A percentile compares a stretch with the other conserved stretches of the same genome.
Conservation (phyloP, 192 early-diverging fungal genomes). For the Backusella westeae region DNA sequence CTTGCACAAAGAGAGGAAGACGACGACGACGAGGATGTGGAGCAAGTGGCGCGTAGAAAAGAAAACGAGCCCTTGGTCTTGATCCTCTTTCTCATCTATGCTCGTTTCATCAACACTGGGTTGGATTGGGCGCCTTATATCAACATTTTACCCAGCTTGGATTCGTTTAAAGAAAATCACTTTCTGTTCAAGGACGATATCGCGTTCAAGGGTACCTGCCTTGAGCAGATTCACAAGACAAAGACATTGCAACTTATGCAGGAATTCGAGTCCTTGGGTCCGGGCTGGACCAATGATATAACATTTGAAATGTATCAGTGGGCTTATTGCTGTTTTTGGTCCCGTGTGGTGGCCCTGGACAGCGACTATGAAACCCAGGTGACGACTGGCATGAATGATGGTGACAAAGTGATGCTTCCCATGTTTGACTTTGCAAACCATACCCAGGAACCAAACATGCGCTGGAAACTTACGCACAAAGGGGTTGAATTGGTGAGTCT, state of each 20-base stretch:
- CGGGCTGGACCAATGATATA: constrained; percentile 28
- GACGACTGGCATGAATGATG: neutral
- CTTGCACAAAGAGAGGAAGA: neutral
- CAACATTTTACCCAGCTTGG: constrained; percentile 51
- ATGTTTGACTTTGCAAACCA: constrained; percentile 77
- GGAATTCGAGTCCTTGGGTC: constrained; percentile 37
- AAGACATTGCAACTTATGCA: constrained; percentile 46
- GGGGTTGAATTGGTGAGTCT: constrained; percentile 34
- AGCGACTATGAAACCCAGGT: constrained; percentile 31
- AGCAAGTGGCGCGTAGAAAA: neutral
- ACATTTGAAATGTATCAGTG: constrained; percentile 55
- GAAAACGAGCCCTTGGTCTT: constrained; percentile 36
- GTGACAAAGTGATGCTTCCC: constrained; percentile 61
- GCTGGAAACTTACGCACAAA: constrained; percentile 52
- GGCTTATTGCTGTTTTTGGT: constrained; percentile 74
- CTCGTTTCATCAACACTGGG: constrained; percentile 10
- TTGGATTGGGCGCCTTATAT: constrained; percentile 53
- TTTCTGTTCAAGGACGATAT: constrained; percentile 38
- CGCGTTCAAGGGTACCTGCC: constrained; percentile 45
- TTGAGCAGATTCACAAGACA: constrained; percentile 47
- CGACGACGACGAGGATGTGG: neutral
- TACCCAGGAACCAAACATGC: constrained; percentile 44
- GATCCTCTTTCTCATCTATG: constrained; percentile 43
- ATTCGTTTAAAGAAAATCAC: constrained; percentile 31
- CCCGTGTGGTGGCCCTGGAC: constrained; percentile 56